These are phyloP conservation scores for Apostasia shenzhenica DNA, from an alignment of 106 monocot species.

Conservation along the genomic window DNA sequence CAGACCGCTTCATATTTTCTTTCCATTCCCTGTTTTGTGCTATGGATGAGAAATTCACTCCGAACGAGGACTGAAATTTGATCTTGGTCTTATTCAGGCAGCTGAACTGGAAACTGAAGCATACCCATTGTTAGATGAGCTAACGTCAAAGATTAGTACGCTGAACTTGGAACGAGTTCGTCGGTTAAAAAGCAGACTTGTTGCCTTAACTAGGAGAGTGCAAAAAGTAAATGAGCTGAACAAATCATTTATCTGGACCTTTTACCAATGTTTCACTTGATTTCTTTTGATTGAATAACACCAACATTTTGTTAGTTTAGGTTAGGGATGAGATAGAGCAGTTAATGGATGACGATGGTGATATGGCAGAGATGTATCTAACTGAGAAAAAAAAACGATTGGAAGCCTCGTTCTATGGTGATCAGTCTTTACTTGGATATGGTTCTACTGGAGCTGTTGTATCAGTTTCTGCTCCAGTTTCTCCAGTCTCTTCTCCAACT, in stretches of 20 bases:
- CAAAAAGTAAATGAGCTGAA: constrained; percentile 54
- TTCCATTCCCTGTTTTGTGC: no score
- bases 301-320: constrained; percentile 25
- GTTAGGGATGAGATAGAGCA: constrained; percentile 95
- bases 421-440: constrained; percentile 29
- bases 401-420: constrained; percentile 48
- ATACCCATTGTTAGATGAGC: constrained; percentile 84
- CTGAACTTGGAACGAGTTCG: constrained; percentile 76
- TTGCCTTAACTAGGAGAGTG: constrained; percentile 81
- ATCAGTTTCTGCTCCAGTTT: constrained; percentile 53
- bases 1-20: no score
- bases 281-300: neutral
- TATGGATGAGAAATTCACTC: no score
- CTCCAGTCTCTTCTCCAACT: constrained; percentile 50
- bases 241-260: neutral
- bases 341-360: constrained; percentile 84
- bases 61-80: neutral
- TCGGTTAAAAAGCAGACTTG: constrained; percentile 81
- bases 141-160: constrained; percentile 86
- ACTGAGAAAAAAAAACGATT: constrained; percentile 69
- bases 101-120: constrained; percentile 82
- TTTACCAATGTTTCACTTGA: no score
- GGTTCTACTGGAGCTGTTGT: constrained; percentile 19
- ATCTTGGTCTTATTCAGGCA: constrained; percentile 32
- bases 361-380: constrained; percentile 93